These are phyloP conservation scores for Epipyxis sp. DNA, from an alignment of 108 stramenopile species.

Conservation along the genomic window DNA sequence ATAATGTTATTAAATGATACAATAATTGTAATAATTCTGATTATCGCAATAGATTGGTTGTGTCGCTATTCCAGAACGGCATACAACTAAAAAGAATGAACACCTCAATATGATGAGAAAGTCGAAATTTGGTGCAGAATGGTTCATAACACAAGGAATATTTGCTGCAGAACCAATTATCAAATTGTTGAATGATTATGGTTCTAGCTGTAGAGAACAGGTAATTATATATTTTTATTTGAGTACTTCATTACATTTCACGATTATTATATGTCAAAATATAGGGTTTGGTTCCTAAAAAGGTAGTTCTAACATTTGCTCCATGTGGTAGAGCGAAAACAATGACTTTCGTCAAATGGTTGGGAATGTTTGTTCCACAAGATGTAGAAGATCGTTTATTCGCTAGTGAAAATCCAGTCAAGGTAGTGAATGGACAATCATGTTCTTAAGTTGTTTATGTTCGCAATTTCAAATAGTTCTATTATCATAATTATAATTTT, in stretches of 20 bases:
- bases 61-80: slow-evolving; percentile 65
- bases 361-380: slow-evolving; percentile 59
- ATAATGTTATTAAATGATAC: too few species aligned
- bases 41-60: too few species aligned
- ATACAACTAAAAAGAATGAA: slow-evolving; percentile 57
- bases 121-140: slow-evolving; percentile 56
- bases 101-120: slow-evolving; percentile 62
- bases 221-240: too few species aligned
- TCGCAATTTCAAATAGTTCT: too few species aligned
- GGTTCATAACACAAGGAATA: slow-evolving; percentile 64
- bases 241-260: too few species aligned
- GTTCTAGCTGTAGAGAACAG: slow-evolving; percentile 45
- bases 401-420: slow-evolving; percentile 42
- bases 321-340: slow-evolving; percentile 59
- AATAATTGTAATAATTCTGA: too few species aligned
- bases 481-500: too few species aligned
- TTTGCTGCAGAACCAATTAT: slow-evolving; percentile 60
- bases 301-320: slow-evolving; percentile 63
- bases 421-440: too few species aligned
- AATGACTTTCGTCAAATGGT: slow-evolving; percentile 64
- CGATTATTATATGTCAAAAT: too few species aligned
- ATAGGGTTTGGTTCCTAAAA: slow-evolving; percentile 51
- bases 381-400: slow-evolving; percentile 54
- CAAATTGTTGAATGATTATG: slow-evolving; percentile 60
- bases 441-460: too few species aligned